A percentile compares a stretch with the other conserved stretches of the same genome.
Evolutionary conservation across 1,284 basidiomycete genomes (phyloP).

Genomic region (Fomitopsis schrenkii): DNA sequence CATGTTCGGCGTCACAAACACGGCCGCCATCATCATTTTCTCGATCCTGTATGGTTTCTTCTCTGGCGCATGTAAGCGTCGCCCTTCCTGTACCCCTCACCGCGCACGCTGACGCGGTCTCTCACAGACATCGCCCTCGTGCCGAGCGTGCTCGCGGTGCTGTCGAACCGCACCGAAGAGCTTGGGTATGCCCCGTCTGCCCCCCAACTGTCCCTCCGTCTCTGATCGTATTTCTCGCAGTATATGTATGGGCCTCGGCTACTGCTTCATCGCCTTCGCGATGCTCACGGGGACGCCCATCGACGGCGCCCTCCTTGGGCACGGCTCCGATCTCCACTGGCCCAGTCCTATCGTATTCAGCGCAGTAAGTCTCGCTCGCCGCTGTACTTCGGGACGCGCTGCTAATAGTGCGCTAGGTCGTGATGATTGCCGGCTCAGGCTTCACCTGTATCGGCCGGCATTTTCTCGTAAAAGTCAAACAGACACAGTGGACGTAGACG

Average conservation of each 20-base stretch:
- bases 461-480: not conserved
- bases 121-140: not conserved
- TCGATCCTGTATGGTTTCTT: slow-evolving; percentile 48
- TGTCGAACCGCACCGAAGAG: not conserved
- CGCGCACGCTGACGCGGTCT: not conserved
- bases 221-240: not conserved
- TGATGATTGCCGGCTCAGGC: not conserved
- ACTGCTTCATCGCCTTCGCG: not conserved
- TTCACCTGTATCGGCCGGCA: not conserved
- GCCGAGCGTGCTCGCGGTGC: not conserved
- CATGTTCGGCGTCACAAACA: slow-evolving; percentile 31
- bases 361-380: not conserved
- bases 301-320: slow-evolving; percentile 8
- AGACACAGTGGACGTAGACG: slow-evolving; percentile 1
- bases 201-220: not conserved
- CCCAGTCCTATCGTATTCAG: slow-evolving; percentile 5
- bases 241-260: slow-evolving; percentile 2
- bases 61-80: slow-evolving; percentile 16
- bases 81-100: no score
- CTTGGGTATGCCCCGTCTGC: not conserved
- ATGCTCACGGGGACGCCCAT: slow-evolving; percentile 8
- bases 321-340: not conserved
- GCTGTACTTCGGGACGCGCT: not conserved
- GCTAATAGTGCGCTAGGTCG: not conserved
- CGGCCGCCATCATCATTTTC: slow-evolving; percentile 41